phyloP scores from a whole-genome alignment of 129 eudicot genomes.

The Logfia minima region DNA sequence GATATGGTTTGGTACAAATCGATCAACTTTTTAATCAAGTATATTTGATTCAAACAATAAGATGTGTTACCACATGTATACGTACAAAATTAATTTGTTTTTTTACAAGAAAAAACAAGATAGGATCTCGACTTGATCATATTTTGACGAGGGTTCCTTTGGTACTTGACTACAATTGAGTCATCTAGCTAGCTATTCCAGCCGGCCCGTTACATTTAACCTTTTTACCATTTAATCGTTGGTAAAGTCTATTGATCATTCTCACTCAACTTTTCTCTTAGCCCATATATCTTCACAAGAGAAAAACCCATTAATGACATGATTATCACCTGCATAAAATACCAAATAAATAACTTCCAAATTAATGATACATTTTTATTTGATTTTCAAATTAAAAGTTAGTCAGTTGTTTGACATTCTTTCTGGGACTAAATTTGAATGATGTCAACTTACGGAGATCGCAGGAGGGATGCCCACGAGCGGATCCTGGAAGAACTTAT shows the following conservation, averaged over 20 bases:
- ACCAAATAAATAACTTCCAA: not conserved
- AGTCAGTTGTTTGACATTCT: not conserved
- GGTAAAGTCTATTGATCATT: not conserved
- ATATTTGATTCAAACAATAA: not conserved
- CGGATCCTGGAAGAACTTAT: slow-evolving; percentile 75
- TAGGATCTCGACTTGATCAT: not conserved
- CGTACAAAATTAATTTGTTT: too few species aligned
- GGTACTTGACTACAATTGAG: not conserved
- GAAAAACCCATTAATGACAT: slow-evolving; percentile 85
- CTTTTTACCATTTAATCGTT: not conserved
- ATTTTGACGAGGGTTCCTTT: not conserved
- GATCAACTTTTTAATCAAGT: not conserved
- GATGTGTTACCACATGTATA: too few species aligned
- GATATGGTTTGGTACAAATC: too few species aligned
- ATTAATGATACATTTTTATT: not conserved
- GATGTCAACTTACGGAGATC: slow-evolving; percentile 57
- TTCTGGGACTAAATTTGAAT: not conserved
- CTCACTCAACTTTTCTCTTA: slow-evolving; percentile 31
- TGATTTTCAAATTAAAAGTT: not conserved
- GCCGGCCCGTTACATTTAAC: too few species aligned
- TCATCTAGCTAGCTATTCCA: not conserved
- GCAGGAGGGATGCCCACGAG: slow-evolving; percentile 85
- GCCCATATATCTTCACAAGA: slow-evolving; percentile 82
- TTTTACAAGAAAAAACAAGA: too few species aligned
- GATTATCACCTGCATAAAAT: slow-evolving; percentile 66